These are phyloP conservation scores for Nitzschia putrida DNA, from an alignment of 108 stramenopile species.

Conservation along the genomic window DNA sequence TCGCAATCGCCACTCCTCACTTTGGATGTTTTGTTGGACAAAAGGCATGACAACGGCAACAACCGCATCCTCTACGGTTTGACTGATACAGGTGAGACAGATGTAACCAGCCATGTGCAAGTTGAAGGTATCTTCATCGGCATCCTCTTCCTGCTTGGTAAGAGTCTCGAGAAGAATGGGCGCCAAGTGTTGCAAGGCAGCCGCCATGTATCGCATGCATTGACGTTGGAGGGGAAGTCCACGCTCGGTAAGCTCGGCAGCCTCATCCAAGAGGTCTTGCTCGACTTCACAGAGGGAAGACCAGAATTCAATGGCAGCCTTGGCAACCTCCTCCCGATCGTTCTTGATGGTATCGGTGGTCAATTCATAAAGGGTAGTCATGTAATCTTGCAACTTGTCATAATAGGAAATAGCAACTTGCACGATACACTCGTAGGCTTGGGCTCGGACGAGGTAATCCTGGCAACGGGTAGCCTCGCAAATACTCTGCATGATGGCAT, in stretches of 20 bases:
- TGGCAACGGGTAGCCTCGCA: slow-evolving; percentile 89
- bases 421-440: slow-evolving; percentile 89
- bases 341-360: slow-evolving; percentile 80
- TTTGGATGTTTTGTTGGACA: slow-evolving; percentile 83
- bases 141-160: slow-evolving; percentile 92
- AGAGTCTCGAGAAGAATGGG: slow-evolving; percentile 84
- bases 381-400: slow-evolving; percentile 88
- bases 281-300: slow-evolving; percentile 89
- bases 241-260: slow-evolving; percentile 47
- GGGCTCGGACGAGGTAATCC: slow-evolving; percentile 71
- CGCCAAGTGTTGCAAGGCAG: slow-evolving; percentile 73
- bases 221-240: slow-evolving; percentile 45
- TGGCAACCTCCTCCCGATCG: slow-evolving; percentile 86
- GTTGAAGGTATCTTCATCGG: slow-evolving; percentile 81
- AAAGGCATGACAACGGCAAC: slow-evolving; percentile 87
- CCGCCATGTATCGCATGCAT: slow-evolving; percentile 77
- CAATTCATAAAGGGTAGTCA: slow-evolving; percentile 89
- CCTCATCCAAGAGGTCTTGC: slow-evolving; percentile 78
- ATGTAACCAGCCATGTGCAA: slow-evolving; percentile 88
- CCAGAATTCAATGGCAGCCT: slow-evolving; percentile 96
- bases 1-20: slow-evolving; percentile 86
- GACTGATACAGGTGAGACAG: slow-evolving; percentile 78
- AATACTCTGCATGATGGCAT: slow-evolving; percentile 93
- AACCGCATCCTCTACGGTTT: slow-evolving; percentile 82
- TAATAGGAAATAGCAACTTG: slow-evolving; percentile 91